These are phyloP conservation scores for Clitopilus passeckerianus DNA, from an alignment of 768 basidiomycete species.

Conservation along the genomic window DNA sequence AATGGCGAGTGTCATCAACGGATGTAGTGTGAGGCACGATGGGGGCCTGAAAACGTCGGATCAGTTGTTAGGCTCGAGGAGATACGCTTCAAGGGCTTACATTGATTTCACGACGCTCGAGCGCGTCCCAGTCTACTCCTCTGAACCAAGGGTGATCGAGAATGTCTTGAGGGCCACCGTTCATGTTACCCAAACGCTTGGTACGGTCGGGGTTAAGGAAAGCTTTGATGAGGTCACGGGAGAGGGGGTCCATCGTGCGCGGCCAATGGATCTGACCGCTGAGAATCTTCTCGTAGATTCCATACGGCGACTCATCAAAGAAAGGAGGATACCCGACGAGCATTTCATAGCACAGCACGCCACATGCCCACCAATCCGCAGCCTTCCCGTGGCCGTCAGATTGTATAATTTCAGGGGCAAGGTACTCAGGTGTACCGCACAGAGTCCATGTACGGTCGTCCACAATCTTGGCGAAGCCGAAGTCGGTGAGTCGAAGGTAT, in stretches of 20 bases:
- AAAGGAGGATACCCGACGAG: slow-evolving; percentile 98
- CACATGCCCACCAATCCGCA: slow-evolving; percentile 99
- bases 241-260: slow-evolving; percentile 82
- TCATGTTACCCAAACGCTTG: slow-evolving; percentile 89
- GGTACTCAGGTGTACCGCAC: slow-evolving; percentile 94
- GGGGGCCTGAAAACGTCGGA: slow-evolving; percentile 53
- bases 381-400: slow-evolving; percentile 98
- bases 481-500: slow-evolving; percentile 94
- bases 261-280: slow-evolving; percentile 88
- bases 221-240: slow-evolving; percentile 81
- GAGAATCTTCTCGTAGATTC: slow-evolving; percentile 97
- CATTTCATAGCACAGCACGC: slow-evolving; percentile 97
- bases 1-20: slow-evolving; percentile 82
- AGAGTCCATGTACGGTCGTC: slow-evolving; percentile 98
- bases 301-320: slow-evolving; percentile 96
- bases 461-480: slow-evolving; percentile 96
- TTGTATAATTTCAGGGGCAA: slow-evolving; percentile 97
- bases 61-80: slow-evolving; percentile 4
- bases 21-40: slow-evolving; percentile 81
- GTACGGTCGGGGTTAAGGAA: slow-evolving; percentile 91
- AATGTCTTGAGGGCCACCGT: slow-evolving; percentile 87
- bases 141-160: slow-evolving; percentile 93
- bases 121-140: slow-evolving; percentile 88
- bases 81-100: slow-evolving; percentile 33
- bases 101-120: slow-evolving; percentile 82